These are phyloP conservation scores for Termitomyces sp. DNA, from an alignment of 768 basidiomycete species.

Conservation along the genomic window DNA sequence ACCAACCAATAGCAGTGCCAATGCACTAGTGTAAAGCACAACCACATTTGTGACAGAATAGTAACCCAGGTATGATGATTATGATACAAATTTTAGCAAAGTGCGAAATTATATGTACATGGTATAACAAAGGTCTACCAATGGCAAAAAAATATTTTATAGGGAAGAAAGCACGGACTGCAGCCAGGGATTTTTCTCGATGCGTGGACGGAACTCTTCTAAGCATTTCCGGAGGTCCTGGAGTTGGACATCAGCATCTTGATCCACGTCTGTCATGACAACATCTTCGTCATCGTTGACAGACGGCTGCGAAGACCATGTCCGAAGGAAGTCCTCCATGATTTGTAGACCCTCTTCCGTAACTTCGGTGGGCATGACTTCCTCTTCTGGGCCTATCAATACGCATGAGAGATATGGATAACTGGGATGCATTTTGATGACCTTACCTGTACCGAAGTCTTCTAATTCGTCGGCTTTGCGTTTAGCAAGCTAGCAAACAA, in stretches of 20 bases:
- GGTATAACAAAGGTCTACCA: background rate
- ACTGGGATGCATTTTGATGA: background rate
- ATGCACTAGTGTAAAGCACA: no score
- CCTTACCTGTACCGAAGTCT: slow-evolving; percentile 54
- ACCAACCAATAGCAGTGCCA: no score
- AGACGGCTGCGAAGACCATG: slow-evolving; percentile 44
- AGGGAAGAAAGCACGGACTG: slow-evolving; percentile 46
- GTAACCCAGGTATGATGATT: background rate
- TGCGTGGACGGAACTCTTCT: slow-evolving; percentile 56
- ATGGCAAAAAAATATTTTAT: slow-evolving; percentile 11
- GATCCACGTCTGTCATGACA: slow-evolving; percentile 30
- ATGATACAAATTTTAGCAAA: background rate
- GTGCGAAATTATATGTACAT: background rate
- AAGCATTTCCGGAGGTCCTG: slow-evolving; percentile 55
- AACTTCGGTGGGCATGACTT: slow-evolving; percentile 50
- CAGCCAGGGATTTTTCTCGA: slow-evolving; percentile 80
- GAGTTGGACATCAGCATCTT: slow-evolving; percentile 37
- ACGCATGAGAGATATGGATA: background rate
- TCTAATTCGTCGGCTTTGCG: slow-evolving; percentile 89
- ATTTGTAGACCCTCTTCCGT: slow-evolving; percentile 77
- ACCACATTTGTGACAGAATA: no score
- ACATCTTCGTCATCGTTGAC: slow-evolving; percentile 47
- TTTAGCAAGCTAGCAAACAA: slow-evolving; percentile 64
- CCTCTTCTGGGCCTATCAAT: slow-evolving; percentile 15
- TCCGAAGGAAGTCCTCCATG: slow-evolving; percentile 70